phyloP scores from a whole-genome alignment of 1,139 yeast species.

The Candida frijolesensis region DNA sequence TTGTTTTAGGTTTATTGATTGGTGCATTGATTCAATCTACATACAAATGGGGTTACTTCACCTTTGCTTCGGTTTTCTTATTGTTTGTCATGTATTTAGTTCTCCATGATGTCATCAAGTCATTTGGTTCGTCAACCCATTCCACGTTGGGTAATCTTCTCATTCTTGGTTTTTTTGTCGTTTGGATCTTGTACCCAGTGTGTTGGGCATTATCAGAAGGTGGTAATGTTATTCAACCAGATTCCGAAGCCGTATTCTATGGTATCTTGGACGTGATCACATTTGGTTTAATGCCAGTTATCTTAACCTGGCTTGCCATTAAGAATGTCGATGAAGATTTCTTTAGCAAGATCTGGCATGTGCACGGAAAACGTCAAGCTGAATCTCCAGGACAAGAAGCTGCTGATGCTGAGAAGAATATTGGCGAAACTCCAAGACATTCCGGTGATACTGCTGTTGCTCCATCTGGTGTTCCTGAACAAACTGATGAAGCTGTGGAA shows the following conservation, averaged over 20 bases:
- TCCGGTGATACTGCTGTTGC: constrained; percentile 40
- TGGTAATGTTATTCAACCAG: constrained; percentile 66
- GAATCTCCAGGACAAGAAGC: neutral
- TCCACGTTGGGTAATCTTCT: constrained; percentile 27
- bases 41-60: constrained; percentile 70
- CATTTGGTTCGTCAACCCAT: constrained; percentile 15
- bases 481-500: neutral
- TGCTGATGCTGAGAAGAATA: constrained; percentile 22
- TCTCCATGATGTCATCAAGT: constrained; percentile 13
- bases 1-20: constrained; percentile 54
- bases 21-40: constrained; percentile 58
- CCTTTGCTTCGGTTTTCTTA: constrained; percentile 39
- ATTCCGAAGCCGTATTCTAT: constrained; percentile 66
- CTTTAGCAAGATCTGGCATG: constrained; percentile 25
- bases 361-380: constrained; percentile 15
- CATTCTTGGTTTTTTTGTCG: constrained; percentile 31
- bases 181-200: constrained; percentile 56
- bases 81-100: constrained; percentile 40
- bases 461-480: constrained; percentile 18
- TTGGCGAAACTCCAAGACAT: constrained; percentile 36
- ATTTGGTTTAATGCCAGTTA: constrained; percentile 45
- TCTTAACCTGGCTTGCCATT: constrained; percentile 34
- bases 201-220: constrained; percentile 69
- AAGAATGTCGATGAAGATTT: constrained; percentile 33
- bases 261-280: constrained; percentile 59